phyloP scores from a whole-genome alignment of 2,329 filamentous ascomycete genomes.

The Phialophora tarda region DNA sequence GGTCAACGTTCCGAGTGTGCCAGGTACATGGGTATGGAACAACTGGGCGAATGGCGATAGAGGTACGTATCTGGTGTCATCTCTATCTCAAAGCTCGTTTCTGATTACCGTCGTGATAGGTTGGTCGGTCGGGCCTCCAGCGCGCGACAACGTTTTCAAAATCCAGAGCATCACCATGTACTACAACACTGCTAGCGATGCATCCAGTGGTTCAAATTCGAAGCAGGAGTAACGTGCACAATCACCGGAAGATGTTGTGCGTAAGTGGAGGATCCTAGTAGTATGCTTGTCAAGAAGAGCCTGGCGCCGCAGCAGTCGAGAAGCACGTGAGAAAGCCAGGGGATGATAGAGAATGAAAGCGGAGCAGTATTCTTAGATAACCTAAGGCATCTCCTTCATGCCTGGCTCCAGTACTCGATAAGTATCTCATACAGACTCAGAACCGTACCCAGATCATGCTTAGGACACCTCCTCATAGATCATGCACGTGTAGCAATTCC shows the following conservation, averaged over 20 bases:
- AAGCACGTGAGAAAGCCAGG: background rate
- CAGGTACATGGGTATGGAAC: conserved; percentile 38
- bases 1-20: conserved; percentile 33
- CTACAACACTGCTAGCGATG: conserved; percentile 31
- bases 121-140: conserved; percentile 36
- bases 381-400: background rate
- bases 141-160: conserved; percentile 31
- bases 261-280: background rate
- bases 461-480: background rate
- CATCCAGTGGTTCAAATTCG: conserved; percentile 8
- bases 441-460: background rate
- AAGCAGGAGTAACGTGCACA: background rate
- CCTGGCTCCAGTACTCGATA: background rate
- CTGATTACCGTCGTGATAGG: conserved; percentile 17
- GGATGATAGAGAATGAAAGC: background rate
- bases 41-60: conserved; percentile 39
- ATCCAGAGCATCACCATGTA: conserved; percentile 39
- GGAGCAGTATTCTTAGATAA: background rate
- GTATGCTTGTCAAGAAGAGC: conserved; percentile 3
- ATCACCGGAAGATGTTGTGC: background rate
- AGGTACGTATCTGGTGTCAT: conserved; percentile 23
- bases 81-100: background rate
- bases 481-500: background rate
- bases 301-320: background rate
- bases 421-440: background rate